Evolutionary conservation across 2,329 filamentous ascomycete genomes (phyloP).

Genomic region (Ilyonectria destructans): DNA sequence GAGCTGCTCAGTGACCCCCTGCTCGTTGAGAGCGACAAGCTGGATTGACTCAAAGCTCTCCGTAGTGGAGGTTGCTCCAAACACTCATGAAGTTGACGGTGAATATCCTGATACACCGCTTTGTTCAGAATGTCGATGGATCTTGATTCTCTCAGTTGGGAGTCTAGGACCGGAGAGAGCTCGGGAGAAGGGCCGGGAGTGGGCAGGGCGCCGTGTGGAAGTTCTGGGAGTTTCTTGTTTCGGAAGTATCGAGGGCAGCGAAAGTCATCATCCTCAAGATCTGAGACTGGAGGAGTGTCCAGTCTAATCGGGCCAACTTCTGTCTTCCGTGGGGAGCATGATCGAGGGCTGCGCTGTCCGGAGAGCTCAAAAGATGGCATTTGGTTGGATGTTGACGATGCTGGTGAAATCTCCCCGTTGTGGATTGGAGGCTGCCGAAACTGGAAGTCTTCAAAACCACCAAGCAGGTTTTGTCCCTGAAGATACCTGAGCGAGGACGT

Average conservation of each 20-base stretch:
- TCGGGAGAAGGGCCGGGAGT: slow-evolving; percentile 57
- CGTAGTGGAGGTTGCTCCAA: slow-evolving; percentile 47
- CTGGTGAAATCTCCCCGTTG: slow-evolving; percentile 46
- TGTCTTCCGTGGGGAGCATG: slow-evolving; percentile 45
- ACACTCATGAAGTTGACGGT: slow-evolving; percentile 47
- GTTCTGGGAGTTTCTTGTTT: slow-evolving; percentile 50
- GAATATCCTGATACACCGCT: slow-evolving; percentile 47
- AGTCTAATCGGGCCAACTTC: slow-evolving; percentile 43
- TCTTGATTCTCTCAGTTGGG: slow-evolving; percentile 48
- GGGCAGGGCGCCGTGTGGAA: slow-evolving; percentile 47
- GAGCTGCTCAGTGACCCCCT: slow-evolving; percentile 51
- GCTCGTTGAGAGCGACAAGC: slow-evolving; percentile 49
- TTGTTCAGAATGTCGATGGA: slow-evolving; percentile 51
- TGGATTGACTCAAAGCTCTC: slow-evolving; percentile 52
- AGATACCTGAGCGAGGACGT: slow-evolving; percentile 48
- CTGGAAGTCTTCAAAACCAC: slow-evolving; percentile 55
- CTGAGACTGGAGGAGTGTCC: slow-evolving; percentile 55
- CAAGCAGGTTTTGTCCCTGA: slow-evolving; percentile 44
- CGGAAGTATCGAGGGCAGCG: slow-evolving; percentile 38
- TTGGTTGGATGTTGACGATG: slow-evolving; percentile 41
- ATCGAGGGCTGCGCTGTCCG: slow-evolving; percentile 48
- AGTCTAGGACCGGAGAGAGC: slow-evolving; percentile 50
- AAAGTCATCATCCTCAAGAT: slow-evolving; percentile 52
- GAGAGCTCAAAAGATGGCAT: slow-evolving; percentile 43
- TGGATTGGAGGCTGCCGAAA: slow-evolving; percentile 56